Conservation (phyloP, 2,329 filamentous ascomycete species). For the Fusarium newnesense region DNA sequence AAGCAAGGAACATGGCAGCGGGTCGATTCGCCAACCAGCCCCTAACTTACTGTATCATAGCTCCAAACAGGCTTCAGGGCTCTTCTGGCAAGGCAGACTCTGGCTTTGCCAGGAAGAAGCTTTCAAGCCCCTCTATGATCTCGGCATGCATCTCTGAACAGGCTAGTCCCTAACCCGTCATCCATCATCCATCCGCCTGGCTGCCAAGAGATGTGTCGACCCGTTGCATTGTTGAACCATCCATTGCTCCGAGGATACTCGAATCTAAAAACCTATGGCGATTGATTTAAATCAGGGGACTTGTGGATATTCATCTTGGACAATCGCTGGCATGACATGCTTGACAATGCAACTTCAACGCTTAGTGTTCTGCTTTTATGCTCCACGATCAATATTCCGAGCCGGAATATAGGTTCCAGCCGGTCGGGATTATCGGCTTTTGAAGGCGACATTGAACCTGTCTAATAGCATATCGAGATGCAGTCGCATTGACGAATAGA, state of each 20-base stretch:
- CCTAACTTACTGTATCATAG: conserved; percentile 11
- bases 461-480: not conserved
- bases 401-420: not conserved
- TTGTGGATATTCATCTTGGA: conserved; percentile 9
- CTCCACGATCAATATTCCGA: not conserved
- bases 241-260: not conserved
- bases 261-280: conserved; percentile 11
- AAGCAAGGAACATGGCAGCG: conserved; percentile 13
- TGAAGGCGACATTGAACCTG: not conserved
- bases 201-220: conserved; percentile 22
- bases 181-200: not conserved
- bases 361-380: not conserved
- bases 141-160: not conserved
- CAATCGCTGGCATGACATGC: not conserved
- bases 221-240: conserved; percentile 4
- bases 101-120: not conserved
- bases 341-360: not conserved
- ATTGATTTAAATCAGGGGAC: conserved; percentile 1
- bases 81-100: conserved; percentile 22
- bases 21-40: conserved; percentile 8
- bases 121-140: not conserved
- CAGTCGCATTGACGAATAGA: not conserved
- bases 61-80: not conserved
- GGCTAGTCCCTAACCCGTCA: not conserved
- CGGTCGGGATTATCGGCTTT: not conserved